These are phyloP conservation scores for Deinandra increscens DNA, from an alignment of 129 eudicot species.

Conservation along the genomic window DNA sequence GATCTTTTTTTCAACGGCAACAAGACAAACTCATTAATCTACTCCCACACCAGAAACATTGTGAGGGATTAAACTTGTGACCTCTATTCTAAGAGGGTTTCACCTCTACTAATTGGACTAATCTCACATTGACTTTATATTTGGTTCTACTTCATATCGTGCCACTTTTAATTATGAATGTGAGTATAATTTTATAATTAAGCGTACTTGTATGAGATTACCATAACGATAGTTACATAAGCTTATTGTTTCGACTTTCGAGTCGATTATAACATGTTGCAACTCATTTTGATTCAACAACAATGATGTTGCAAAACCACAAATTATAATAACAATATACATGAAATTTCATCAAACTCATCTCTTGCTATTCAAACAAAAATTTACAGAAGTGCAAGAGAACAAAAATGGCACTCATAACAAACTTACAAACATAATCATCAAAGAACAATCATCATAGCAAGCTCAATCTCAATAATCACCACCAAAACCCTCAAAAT, in stretches of 20 bases:
- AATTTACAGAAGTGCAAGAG: conserved; percentile 29
- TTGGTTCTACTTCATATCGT: no score
- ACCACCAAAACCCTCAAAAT: conserved; percentile 19
- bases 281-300: conserved; percentile 17
- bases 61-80: no score
- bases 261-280: background rate
- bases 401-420: conserved; percentile 28
- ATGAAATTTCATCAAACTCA: conserved; percentile 31
- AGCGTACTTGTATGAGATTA: no score
- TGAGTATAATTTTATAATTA: no score
- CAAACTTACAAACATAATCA: conserved; percentile 30
- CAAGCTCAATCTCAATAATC: conserved; percentile 18
- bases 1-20: no score
- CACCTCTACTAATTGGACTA: no score
- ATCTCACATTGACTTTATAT: no score
- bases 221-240: background rate
- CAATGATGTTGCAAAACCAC: conserved; percentile 5
- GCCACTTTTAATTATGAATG: no score
- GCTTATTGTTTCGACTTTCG: background rate
- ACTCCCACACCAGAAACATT: no score
- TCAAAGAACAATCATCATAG: conserved; percentile 25
- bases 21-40: no score
- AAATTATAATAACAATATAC: conserved; percentile 19
- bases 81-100: no score
- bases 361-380: conserved; percentile 29